Conservation (phyloP, 1,284 basidiomycete species). For the Thelephora terrestris region DNA sequence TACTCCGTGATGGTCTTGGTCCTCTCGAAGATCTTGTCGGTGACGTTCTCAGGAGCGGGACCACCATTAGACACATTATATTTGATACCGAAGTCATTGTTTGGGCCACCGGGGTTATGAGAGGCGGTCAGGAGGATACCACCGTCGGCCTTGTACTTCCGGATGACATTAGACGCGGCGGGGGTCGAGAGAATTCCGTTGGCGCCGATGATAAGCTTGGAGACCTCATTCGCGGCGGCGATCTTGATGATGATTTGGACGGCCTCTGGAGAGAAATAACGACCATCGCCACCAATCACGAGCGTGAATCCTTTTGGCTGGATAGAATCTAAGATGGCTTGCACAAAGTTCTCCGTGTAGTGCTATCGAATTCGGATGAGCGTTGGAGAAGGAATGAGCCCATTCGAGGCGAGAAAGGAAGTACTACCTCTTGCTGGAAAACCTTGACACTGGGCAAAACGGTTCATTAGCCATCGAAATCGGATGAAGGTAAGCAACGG, state of each 20-base stretch:
- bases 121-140: conserved; percentile 97
- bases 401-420: conserved; percentile 5
- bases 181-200: conserved; percentile 93
- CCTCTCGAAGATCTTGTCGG: conserved; percentile 87
- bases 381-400: background rate
- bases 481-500: background rate
- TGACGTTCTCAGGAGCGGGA: conserved; percentile 91
- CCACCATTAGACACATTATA: conserved; percentile 98
- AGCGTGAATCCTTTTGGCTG: conserved; percentile 76
- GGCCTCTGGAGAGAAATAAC: conserved; percentile 86
- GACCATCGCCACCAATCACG: conserved; percentile 95
- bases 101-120: conserved; percentile 96
- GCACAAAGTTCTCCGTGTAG: conserved; percentile 99
- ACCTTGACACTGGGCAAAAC: conserved; percentile 69
- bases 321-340: conserved; percentile 91
- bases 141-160: conserved; percentile 92
- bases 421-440: conserved; percentile 76
- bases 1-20: conserved; percentile 84
- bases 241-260: conserved; percentile 88
- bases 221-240: conserved; percentile 85
- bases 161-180: conserved; percentile 92
- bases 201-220: conserved; percentile 84
- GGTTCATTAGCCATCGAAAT: background rate
- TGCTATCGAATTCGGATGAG: conserved; percentile 39
- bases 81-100: conserved; percentile 99